Base-by-base conservation (phyloP, 352 stramenopile genomes). In the Ophiocytium majus region DNA sequence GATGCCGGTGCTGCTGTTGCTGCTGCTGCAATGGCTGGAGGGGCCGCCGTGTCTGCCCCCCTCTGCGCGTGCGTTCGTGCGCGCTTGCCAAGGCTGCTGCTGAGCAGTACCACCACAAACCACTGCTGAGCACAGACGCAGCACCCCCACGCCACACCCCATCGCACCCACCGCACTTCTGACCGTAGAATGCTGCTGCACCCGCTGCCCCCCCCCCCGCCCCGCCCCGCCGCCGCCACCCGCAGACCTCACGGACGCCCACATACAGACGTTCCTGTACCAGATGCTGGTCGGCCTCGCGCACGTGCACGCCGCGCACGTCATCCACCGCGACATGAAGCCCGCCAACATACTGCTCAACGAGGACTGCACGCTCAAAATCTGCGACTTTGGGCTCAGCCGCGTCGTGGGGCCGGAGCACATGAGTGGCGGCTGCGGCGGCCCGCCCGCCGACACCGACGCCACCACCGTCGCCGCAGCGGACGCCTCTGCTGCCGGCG, bases 311-410 rank as follows among this genome's bases (percentile, higher is more conserved):
- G 95, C 90, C 85, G 93, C 93, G 19, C 90, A 94, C 1, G 94
- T 98, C 50, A 98, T 98, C 85, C 95, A 98, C 89, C 92, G 95
- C 50, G 84, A 88, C 71, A 82, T 88, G 50, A 88, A 88, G 91
- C 97, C 94, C 83, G 95, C 97, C 88, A 98, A 98, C 91, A 97
- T 98, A 78, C 94, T 98, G 83, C 94, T 98, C 63, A 97, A 97
- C 85, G 95, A 97, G 88, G 96, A 95, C 43, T 96, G 95, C 64
- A 94, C 95, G 71, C 88, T 98, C 74, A 94, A 96, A 66, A 96
- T 98, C 84, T 95, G 94, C 83, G 95, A 98, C 86, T 91, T 98
- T 35, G 95, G 95, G 1, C 86, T 98, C 0, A 89, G 90, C n/a
- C 79, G 91, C 23, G 89, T 92, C 19, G 86, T 93, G 1, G 79